Evolutionary conservation across 208 protist species (phyloP), one percentile per base, ranked within the genome.

Genomic region (Trypanosomatidae sp.): DNA sequence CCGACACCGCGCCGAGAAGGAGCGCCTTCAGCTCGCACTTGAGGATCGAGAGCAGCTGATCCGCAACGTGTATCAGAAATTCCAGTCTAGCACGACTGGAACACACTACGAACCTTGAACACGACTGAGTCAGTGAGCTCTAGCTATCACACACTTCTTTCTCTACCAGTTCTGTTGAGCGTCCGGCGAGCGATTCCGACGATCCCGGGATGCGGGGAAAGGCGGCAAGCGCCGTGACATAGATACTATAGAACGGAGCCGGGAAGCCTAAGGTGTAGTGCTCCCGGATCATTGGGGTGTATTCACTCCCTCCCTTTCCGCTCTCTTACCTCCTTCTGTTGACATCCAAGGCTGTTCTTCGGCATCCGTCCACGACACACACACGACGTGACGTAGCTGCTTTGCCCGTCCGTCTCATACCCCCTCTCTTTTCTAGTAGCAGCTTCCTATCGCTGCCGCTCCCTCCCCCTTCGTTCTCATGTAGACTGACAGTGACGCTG

Each of bases 31-130:
- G 50, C 66, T 76, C 10, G 82, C 87, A 13, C 52, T 96, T 0
- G 78, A 86, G 50, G 91, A 96, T 47, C 81, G 86, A 43, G 91
- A 96, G 58, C 81, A 90, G 66, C 77, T 79, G 9, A 86, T 96
- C n/a, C 77, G 85, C 41, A 81, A 80, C 33, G 71, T 91, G 56
- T 91, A 79, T 66, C 80, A 85, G 66, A 55, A 71, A 33, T 67
- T 71, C 33, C 72, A 71, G 28, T 30, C 49, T 36, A 36, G 33
- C 33, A 36, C 33, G 64, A 30, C 22, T 13, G 8, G 9, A 25
- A 1, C 17, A 65, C 2, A 19, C 9, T 2, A 8, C 60, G 19
- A 46, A 0, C 30, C 60, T 13, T 44, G 17, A 13, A 17, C 22
- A 9, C 9, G 22, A 19, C 28, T 13, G 39, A 28, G 3, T 5